Percentiles rank a stretch among this genome's conserved stretches.
Conservation (phyloP, 2,329 filamentous ascomycete species). For the Gliomastix tumulicola region DNA sequence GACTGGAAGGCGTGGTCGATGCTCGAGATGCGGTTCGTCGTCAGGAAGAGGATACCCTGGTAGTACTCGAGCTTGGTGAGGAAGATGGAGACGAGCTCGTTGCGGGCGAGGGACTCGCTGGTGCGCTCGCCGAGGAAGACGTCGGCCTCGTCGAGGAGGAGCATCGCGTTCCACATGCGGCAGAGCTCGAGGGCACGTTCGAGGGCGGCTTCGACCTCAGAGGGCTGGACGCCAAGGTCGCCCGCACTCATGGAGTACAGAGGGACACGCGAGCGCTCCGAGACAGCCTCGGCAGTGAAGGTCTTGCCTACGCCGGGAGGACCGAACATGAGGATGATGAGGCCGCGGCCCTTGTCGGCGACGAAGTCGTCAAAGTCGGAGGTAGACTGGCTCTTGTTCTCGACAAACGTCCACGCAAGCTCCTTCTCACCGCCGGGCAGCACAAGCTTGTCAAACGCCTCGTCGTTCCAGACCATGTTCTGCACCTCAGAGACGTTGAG, state of each 20-base stretch:
- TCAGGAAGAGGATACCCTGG: slow-evolving; percentile 38
- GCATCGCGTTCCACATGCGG: slow-evolving; percentile 27
- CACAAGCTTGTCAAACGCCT: slow-evolving; percentile 26
- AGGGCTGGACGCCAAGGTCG: slow-evolving; percentile 33
- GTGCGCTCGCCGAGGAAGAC: slow-evolving; percentile 22
- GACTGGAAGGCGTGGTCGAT: slow-evolving; percentile 44
- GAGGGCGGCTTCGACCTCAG: slow-evolving; percentile 30
- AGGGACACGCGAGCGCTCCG: slow-evolving; percentile 31
- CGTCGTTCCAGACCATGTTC: slow-evolving; percentile 23
- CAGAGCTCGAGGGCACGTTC: slow-evolving; percentile 34
- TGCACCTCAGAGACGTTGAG: slow-evolving; percentile 7
- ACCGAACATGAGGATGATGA: slow-evolving; percentile 38
- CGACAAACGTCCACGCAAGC: slow-evolving; percentile 27
- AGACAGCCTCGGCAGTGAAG: slow-evolving; percentile 34
- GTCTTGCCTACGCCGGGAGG: slow-evolving; percentile 43
- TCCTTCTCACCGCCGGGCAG: slow-evolving; percentile 27
- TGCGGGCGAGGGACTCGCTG: slow-evolving; percentile 20
- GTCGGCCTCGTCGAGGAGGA: slow-evolving; percentile 28
- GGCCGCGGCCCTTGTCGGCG: slow-evolving; percentile 34
- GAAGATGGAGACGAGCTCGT: slow-evolving; percentile 34
- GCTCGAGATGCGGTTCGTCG: slow-evolving; percentile 40
- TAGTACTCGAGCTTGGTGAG: slow-evolving; percentile 40
- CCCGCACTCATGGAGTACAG: slow-evolving; percentile 42
- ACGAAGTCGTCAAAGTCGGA: slow-evolving; percentile 30
- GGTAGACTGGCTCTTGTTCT: slow-evolving; percentile 19